phyloP scores from a whole-genome alignment of 306 rosid genomes.

The Cucumis cinereus region DNA sequence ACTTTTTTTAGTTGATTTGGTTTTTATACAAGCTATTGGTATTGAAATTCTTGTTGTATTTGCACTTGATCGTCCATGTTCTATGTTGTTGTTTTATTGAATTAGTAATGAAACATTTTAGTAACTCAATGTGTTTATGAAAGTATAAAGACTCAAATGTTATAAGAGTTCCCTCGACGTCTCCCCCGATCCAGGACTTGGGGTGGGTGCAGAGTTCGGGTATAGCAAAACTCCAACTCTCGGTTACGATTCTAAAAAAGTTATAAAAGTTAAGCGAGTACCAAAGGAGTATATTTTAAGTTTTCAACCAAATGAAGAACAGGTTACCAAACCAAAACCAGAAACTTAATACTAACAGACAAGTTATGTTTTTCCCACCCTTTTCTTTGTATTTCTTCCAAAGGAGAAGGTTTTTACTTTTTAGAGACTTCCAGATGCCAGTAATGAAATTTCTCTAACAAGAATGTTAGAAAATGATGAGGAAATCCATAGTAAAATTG shows the following conservation, averaged over 20 bases:
- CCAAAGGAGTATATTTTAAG: neutral
- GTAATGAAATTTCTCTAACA: neutral
- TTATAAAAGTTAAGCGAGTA: neutral
- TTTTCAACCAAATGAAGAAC: neutral
- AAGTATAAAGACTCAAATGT: neutral
- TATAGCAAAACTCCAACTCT: too few species aligned
- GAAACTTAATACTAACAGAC: neutral
- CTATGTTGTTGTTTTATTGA: too few species aligned
- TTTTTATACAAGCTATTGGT: neutral
- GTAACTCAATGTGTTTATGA: neutral
- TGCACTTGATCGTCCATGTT: neutral
- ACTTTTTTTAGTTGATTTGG: neutral
- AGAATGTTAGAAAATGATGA: neutral
- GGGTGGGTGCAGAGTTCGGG: too few species aligned
- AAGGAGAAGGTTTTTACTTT: neutral
- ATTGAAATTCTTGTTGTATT: neutral
- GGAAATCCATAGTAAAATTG: neutral
- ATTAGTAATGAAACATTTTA: too few species aligned
- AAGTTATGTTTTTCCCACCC: neutral
- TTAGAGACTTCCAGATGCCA: neutral
- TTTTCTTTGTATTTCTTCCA: neutral
- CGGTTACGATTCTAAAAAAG: neutral
- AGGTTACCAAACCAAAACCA: neutral
- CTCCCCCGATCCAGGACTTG: too few species aligned
- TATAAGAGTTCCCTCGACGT: too few species aligned